Percentiles rank a stretch among this genome's conserved stretches.
phyloP scores from a whole-genome alignment of 805 yeast species.

The Candida awuae region DNA sequence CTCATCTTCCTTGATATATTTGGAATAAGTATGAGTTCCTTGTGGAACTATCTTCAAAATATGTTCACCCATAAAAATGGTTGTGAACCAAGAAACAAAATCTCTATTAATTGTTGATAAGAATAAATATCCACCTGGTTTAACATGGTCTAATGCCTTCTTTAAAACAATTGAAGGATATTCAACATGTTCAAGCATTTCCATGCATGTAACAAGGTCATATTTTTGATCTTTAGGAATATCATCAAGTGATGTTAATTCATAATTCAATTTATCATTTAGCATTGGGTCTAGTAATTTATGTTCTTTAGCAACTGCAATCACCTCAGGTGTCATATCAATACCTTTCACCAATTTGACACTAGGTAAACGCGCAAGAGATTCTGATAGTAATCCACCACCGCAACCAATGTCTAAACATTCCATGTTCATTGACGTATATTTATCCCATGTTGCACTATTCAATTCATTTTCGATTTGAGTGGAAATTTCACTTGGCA shows the following conservation, averaged over 20 bases:
- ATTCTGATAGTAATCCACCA: slow-evolving; percentile 90
- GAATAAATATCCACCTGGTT: slow-evolving; percentile 78
- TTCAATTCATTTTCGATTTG: slow-evolving; percentile 47
- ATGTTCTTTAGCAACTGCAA: slow-evolving; percentile 73
- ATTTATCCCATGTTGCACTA: slow-evolving; percentile 32
- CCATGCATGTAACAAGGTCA: slow-evolving; percentile 86
- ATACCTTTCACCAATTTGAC: slow-evolving; percentile 66
- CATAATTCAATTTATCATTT: slow-evolving; percentile 42
- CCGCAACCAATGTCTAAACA: slow-evolving; percentile 95
- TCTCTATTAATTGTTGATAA: slow-evolving; percentile 91
- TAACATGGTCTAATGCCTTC: slow-evolving; percentile 60
- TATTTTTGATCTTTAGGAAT: slow-evolving; percentile 37
- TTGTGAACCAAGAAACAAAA: slow-evolving; percentile 79
- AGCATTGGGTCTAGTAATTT: slow-evolving; percentile 57
- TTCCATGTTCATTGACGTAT: slow-evolving; percentile 31
- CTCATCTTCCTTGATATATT: slow-evolving; percentile 75
- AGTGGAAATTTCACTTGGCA: slow-evolving; percentile 48
- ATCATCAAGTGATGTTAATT: slow-evolving; percentile 55
- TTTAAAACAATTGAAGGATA: slow-evolving; percentile 66
- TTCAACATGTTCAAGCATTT: slow-evolving; percentile 90
- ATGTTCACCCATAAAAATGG: slow-evolving; percentile 84
- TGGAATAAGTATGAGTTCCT: slow-evolving; percentile 85
- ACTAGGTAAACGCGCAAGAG: slow-evolving; percentile 67
- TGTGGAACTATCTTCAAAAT: slow-evolving; percentile 73
- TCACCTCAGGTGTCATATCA: slow-evolving; percentile 77